Conservation (phyloP, 345 rosid species). For the Populus ilicifolia region DNA sequence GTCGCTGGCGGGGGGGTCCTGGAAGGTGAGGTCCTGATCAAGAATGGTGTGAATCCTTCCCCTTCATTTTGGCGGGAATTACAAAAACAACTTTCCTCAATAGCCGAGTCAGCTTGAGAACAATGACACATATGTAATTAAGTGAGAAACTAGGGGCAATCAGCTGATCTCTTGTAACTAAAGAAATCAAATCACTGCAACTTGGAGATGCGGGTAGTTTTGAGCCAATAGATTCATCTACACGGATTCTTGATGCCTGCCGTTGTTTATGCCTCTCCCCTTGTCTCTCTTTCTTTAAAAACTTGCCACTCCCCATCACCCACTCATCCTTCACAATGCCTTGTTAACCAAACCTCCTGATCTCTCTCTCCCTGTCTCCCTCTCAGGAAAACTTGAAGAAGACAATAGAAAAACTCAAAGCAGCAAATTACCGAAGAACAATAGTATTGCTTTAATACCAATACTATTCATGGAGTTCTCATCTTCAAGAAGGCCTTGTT, state of each 20-base stretch:
- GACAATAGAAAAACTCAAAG: background rate
- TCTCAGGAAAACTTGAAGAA: background rate
- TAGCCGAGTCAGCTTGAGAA: background rate
- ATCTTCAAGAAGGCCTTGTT: conserved; percentile 38
- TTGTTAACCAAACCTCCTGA: background rate
- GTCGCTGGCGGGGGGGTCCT: conserved; percentile 18
- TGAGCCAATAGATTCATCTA: conserved; percentile 44
- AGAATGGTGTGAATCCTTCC: background rate
- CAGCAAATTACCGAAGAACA: background rate
- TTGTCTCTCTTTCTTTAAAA: conserved; percentile 7
- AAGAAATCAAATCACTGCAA: background rate
- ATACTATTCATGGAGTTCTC: background rate
- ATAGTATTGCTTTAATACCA: background rate
- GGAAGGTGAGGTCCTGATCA: background rate
- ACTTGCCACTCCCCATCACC: conserved; percentile 18
- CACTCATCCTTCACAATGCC: background rate
- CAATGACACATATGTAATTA: conserved; percentile 14
- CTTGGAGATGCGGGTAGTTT: conserved; percentile 18
- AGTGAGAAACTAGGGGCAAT: background rate
- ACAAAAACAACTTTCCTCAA: background rate
- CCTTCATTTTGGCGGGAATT: background rate
- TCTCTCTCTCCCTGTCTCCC: background rate
- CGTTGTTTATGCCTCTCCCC: conserved; percentile 17
- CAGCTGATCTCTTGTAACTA: background rate
- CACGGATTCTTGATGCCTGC: conserved; percentile 36